These are phyloP conservation scores for Hemisphaericaspora xylanilytica DNA, from an alignment of 1,139 yeast species.

Conservation along the genomic window DNA sequence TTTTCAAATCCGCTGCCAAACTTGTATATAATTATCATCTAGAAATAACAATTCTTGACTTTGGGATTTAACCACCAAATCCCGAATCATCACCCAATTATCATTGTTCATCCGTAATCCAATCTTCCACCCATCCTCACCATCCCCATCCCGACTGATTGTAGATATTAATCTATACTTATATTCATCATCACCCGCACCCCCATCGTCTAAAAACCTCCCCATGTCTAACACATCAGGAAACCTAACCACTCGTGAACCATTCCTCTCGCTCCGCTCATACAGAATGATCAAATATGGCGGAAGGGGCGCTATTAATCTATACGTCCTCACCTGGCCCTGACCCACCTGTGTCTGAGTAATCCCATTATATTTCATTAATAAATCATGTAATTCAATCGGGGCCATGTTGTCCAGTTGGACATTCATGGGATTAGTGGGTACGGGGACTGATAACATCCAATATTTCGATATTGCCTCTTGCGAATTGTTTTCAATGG, in stretches of 20 bases:
- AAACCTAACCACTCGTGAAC: constrained; percentile 65
- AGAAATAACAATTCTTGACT: constrained; percentile 62
- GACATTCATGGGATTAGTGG: constrained; percentile 52
- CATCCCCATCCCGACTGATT: constrained; percentile 20
- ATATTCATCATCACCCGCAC: constrained; percentile 16
- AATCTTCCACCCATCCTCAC: constrained; percentile 9
- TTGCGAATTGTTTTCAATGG: constrained; percentile 15
- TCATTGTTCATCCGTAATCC: constrained; percentile 32
- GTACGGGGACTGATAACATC: constrained; percentile 57
- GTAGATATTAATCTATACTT: constrained; percentile 9
- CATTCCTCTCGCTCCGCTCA: constrained; percentile 52
- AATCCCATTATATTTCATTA: constrained; percentile 45
- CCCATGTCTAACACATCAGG: constrained; percentile 42
- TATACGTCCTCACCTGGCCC: constrained; percentile 32
- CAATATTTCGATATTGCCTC: constrained; percentile 47
- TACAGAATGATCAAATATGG: constrained; percentile 53
- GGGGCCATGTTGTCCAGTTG: constrained; percentile 49
- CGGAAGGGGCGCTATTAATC: constrained; percentile 46
- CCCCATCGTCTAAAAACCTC: not conserved
- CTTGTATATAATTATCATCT: constrained; percentile 61
- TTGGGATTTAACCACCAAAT: constrained; percentile 44
- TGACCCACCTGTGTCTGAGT: constrained; percentile 17
- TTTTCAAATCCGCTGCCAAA: constrained; percentile 48
- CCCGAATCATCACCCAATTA: constrained; percentile 59
- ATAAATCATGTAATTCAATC: constrained; percentile 42